Evolutionary conservation across 2,329 filamentous ascomycete species (phyloP).

Genomic region (Xylariaceae sp.): DNA sequence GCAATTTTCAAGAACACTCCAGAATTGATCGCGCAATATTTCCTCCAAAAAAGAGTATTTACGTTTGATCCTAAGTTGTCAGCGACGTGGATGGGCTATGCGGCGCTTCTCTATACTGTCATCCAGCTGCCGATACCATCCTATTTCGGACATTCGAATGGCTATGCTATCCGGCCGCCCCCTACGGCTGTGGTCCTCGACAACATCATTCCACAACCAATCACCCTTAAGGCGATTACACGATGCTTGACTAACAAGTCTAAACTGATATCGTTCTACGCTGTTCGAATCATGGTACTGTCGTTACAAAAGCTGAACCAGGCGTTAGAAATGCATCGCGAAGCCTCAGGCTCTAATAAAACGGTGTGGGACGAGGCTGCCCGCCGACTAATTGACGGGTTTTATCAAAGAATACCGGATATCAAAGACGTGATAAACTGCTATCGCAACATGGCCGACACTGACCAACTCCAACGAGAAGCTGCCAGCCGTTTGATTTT

Average conservation of each 20-base stretch:
- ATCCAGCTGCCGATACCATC: conserved; percentile 70
- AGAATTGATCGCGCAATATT: conserved; percentile 85
- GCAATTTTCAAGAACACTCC: conserved; percentile 77
- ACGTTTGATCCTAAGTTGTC: conserved; percentile 88
- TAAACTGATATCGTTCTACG: conserved; percentile 79
- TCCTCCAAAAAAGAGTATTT: conserved; percentile 73
- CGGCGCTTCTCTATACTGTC: conserved; percentile 78
- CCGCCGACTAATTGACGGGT: conserved; percentile 65
- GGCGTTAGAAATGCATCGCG: conserved; percentile 58
- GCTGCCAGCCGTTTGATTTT: conserved; percentile 72
- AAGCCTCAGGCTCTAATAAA: conserved; percentile 35
- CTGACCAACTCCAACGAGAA: conserved; percentile 72
- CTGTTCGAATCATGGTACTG: conserved; percentile 71
- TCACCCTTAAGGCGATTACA: conserved; percentile 74
- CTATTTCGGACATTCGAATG: conserved; percentile 63
- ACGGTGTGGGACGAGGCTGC: conserved; percentile 67
- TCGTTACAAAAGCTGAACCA: conserved; percentile 72
- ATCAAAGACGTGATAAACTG: conserved; percentile 75
- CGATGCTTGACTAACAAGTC: conserved; percentile 76
- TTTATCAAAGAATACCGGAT: conserved; percentile 72
- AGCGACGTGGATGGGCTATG: conserved; percentile 92
- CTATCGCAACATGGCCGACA: conserved; percentile 64
- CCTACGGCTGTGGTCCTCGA: conserved; percentile 76
- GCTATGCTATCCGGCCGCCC: conserved; percentile 65
- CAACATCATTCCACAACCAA: conserved; percentile 76